Evolutionary conservation across 345 rosid genomes (phyloP).

Genomic region (Fremontodendron californicum): DNA sequence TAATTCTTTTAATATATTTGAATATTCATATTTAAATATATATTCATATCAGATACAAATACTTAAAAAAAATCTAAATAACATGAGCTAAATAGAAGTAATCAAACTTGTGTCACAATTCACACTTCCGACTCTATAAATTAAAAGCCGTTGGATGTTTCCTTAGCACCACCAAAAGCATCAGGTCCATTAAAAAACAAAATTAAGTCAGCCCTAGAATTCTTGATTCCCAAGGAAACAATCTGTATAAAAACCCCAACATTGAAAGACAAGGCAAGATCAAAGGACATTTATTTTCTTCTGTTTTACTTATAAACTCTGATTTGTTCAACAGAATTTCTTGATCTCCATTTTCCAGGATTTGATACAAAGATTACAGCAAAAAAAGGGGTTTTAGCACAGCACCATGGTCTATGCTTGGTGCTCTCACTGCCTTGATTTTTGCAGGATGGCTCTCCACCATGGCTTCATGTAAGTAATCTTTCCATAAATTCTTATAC

Average conservation of each 20-base stretch:
- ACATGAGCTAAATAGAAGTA: no score
- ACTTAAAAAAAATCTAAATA: no score
- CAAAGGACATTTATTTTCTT: background rate
- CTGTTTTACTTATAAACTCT: background rate
- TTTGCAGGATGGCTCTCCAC: background rate
- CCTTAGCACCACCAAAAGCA: background rate
- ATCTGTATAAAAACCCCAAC: background rate
- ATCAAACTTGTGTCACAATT: no score
- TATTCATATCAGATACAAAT: no score
- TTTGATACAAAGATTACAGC: background rate
- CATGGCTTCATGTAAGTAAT: conserved; percentile 4
- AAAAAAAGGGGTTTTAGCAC: background rate
- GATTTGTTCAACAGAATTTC: background rate
- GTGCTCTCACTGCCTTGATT: conserved; percentile 10
- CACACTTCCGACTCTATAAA: no score
- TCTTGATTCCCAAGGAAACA: conserved; percentile 5
- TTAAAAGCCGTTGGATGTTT: background rate
- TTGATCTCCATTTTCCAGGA: background rate
- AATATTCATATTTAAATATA: no score
- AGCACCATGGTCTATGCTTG: conserved; percentile 5
- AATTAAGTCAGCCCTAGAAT: no score
- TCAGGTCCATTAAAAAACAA: background rate
- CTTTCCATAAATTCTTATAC: background rate
- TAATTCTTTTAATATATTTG: no score
- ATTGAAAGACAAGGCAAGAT: background rate